A percentile compares a stretch with the other conserved stretches of the same genome.
These are phyloP conservation scores for Pleurotus tuoliensis DNA, from an alignment of 768 basidiomycete genomes.

Conservation along the genomic window DNA sequence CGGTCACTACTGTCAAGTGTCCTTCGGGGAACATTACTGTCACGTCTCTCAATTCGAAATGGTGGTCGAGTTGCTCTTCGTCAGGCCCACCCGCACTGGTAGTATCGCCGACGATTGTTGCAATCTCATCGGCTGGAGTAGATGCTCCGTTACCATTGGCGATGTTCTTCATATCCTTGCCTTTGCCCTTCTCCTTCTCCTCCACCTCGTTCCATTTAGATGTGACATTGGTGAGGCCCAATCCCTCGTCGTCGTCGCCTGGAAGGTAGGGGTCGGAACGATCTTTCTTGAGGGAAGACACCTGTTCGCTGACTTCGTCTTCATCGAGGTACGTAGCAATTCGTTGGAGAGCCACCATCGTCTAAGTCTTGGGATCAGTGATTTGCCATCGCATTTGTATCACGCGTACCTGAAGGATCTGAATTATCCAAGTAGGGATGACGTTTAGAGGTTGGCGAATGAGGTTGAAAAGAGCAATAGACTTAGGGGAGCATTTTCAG, in stretches of 20 bases:
- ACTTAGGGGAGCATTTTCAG: slow-evolving; percentile 25
- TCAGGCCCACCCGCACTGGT: slow-evolving; percentile 3
- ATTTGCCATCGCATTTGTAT: background rate
- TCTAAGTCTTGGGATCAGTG: slow-evolving; percentile 24
- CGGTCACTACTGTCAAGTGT: slow-evolving; percentile 66
- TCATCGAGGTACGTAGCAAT: slow-evolving; percentile 66
- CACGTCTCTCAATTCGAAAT: slow-evolving; percentile 68
- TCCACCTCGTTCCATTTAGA: slow-evolving; percentile 60
- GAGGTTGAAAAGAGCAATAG: slow-evolving; percentile 85
- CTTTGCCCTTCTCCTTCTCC: slow-evolving; percentile 20
- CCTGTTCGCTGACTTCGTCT: slow-evolving; percentile 64
- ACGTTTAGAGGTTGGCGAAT: slow-evolving; percentile 68
- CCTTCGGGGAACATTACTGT: slow-evolving; percentile 69
- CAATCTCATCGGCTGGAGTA: slow-evolving; percentile 3
- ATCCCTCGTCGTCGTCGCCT: slow-evolving; percentile 33
- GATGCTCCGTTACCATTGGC: slow-evolving; percentile 12
- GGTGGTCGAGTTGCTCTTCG: slow-evolving; percentile 34
- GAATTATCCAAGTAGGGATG: slow-evolving; percentile 77
- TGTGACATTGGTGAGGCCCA: slow-evolving; percentile 56
- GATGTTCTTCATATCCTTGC: slow-evolving; percentile 14
- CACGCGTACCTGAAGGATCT: slow-evolving; percentile 57
- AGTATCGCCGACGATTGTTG: background rate
- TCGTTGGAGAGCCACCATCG: slow-evolving; percentile 61
- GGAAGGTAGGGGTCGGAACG: slow-evolving; percentile 22
- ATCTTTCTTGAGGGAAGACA: slow-evolving; percentile 55